These are phyloP conservation scores for Lichtheimia ornata DNA, from an alignment of 371 early-diverging fungal genomes.

Conservation along the genomic window DNA sequence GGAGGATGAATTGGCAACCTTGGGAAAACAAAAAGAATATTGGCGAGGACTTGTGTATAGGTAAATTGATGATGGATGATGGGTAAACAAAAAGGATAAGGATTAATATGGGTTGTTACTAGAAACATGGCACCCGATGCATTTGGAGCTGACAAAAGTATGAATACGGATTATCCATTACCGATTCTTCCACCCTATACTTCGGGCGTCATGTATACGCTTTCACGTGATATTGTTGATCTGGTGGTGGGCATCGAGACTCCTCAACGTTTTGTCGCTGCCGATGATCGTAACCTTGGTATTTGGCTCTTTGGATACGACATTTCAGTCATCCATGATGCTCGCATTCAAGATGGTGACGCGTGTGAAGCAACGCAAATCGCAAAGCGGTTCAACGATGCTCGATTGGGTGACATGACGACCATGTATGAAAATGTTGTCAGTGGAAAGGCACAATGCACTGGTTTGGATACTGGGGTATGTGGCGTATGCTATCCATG, in stretches of 20 bases:
- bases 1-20: constrained; percentile 32
- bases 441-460: constrained; percentile 32
- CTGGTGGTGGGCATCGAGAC: constrained; percentile 35
- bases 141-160: constrained; percentile 17
- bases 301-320: constrained; percentile 63
- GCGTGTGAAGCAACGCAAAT: constrained; percentile 62
- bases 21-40: constrained; percentile 38
- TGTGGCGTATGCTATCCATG: constrained; percentile 67
- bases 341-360: constrained; percentile 53
- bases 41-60: constrained; percentile 65
- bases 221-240: constrained; percentile 55
- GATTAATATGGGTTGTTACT: not conserved
- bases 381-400: constrained; percentile 49
- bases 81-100: not conserved
- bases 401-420: constrained; percentile 22
- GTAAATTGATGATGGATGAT: constrained; percentile 25
- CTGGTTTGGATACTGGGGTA: constrained; percentile 19
- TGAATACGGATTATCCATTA: constrained; percentile 39
- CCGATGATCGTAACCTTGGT: constrained; percentile 56
- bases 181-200: constrained; percentile 61
- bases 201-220: constrained; percentile 53
- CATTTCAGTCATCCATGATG: constrained; percentile 57
- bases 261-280: constrained; percentile 50
- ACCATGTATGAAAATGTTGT: constrained; percentile 54
- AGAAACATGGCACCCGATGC: constrained; percentile 48